A percentile compares a stretch with the other conserved stretches of the same genome.
phyloP scores from a whole-genome alignment of 495 filamentous ascomycete genomes.

The Neurospora sublineolata region DNA sequence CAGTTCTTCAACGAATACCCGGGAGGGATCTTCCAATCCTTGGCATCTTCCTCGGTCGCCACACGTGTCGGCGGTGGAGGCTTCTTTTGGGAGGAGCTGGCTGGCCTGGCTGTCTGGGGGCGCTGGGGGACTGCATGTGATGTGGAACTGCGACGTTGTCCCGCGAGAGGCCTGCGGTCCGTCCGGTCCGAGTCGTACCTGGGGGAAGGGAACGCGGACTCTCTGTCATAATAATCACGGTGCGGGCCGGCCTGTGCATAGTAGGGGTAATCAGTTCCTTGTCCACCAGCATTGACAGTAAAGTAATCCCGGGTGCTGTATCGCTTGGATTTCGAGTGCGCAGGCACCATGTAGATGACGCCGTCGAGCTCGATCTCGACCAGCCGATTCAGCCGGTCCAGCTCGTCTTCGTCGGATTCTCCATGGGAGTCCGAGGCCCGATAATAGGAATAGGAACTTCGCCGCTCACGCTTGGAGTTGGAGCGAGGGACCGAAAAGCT shows the following conservation, averaged over 20 bases:
- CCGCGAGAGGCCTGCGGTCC: slow-evolving; percentile 22
- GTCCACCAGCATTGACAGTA: slow-evolving; percentile 36
- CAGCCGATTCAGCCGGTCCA: slow-evolving; percentile 2
- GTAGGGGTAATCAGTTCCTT: slow-evolving; percentile 46
- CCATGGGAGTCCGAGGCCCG: slow-evolving; percentile 40
- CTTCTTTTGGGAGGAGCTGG: slow-evolving; percentile 24
- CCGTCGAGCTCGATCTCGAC: slow-evolving; percentile 42
- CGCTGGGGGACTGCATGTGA: slow-evolving; percentile 23
- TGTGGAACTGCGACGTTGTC: slow-evolving; percentile 34
- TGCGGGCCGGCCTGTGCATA: slow-evolving; percentile 37
- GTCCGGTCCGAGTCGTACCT: slow-evolving; percentile 27
- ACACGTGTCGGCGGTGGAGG: slow-evolving; percentile 34
- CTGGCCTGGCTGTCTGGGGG: slow-evolving; percentile 34
- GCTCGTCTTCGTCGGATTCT: slow-evolving; percentile 52
- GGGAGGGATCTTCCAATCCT: slow-evolving; percentile 66
- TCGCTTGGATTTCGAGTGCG: slow-evolving; percentile 30
- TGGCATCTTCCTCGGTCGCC: slow-evolving; percentile 80
- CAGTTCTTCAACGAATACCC: slow-evolving; percentile 98
- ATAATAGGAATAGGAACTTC: slow-evolving; percentile 41
- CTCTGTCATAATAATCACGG: slow-evolving; percentile 26
- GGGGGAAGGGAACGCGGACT: slow-evolving; percentile 30
- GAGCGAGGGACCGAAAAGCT: slow-evolving; percentile 35
- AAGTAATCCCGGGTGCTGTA: slow-evolving; percentile 20
- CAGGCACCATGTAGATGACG: slow-evolving; percentile 34
- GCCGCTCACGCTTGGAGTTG: slow-evolving; percentile 35